Conservation (phyloP, 352 stramenopile species). For the Phytophthora melonis region DNA sequence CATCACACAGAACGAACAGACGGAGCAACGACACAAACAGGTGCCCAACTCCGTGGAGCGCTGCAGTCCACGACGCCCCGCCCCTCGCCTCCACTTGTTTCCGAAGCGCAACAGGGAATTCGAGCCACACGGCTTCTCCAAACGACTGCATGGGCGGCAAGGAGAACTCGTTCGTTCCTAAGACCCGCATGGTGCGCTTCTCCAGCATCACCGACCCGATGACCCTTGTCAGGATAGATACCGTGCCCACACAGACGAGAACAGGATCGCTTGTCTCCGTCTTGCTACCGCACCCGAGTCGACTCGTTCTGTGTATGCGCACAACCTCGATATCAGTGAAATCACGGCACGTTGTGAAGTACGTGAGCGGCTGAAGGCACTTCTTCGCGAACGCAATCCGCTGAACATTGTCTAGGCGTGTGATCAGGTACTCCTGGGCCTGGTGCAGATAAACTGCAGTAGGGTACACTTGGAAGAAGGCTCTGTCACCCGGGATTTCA, state of each 20-base stretch:
- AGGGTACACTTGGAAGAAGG: conserved; percentile 94
- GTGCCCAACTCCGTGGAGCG: conserved; percentile 91
- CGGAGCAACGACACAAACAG: conserved; percentile 92
- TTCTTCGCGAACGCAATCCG: conserved; percentile 76
- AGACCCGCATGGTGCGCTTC: conserved; percentile 73
- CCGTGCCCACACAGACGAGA: conserved; percentile 68
- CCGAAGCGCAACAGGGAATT: conserved; percentile 78
- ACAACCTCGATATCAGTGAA: conserved; percentile 90
- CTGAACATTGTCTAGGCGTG: conserved; percentile 76
- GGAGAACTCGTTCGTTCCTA: conserved; percentile 93
- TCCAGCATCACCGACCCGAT: conserved; percentile 89
- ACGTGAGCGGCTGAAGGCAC: conserved; percentile 73
- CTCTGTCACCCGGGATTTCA: conserved; percentile 82
- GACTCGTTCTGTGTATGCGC: conserved; percentile 52
- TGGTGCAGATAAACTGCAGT: conserved; percentile 94
- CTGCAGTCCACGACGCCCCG: conserved; percentile 53
- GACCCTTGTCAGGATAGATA: conserved; percentile 84
- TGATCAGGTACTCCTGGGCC: conserved; percentile 92
- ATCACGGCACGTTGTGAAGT: conserved; percentile 91
- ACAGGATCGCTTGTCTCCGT: conserved; percentile 23
- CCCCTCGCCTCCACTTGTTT: conserved; percentile 46
- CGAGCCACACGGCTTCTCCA: conserved; percentile 95
- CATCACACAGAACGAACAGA: conserved; percentile 93
- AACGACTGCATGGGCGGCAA: conserved; percentile 97
- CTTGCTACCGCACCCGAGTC: conserved; percentile 9